Evolutionary conservation across 176 grass and related monocot genomes (phyloP).

Genomic region (Carex pumila): DNA sequence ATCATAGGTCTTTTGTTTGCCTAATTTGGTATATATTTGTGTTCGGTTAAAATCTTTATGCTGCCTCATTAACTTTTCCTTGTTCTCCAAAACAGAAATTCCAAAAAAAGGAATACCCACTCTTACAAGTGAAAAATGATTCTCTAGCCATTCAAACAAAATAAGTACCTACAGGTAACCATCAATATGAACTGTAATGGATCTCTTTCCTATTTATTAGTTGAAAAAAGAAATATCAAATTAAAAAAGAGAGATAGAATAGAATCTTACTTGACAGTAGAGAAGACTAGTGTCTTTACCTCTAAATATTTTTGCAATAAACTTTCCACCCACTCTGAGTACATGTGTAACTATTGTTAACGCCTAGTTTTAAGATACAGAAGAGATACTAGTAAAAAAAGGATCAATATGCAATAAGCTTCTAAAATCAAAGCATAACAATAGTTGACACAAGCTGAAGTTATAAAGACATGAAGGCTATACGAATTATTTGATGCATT

Average conservation of each 20-base stretch:
- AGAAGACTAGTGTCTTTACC: conserved; percentile 97
- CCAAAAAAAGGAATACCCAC: neutral
- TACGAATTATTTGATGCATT: neutral
- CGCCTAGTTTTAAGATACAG: conserved; percentile 46
- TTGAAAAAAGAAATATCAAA: neutral
- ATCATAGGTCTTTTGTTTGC: neutral
- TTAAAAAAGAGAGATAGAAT: neutral
- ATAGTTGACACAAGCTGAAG: neutral
- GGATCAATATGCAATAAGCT: neutral
- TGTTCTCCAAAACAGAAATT: neutral
- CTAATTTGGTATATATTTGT: neutral
- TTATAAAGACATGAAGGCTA: neutral
- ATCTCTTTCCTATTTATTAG: neutral
- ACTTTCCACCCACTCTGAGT: conserved; percentile 89
- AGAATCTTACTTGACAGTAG: conserved; percentile 63
- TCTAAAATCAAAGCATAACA: conserved; percentile 8
- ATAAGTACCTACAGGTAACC: neutral
- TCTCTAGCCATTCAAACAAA: neutral
- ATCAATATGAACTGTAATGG: neutral
- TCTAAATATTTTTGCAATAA: conserved; percentile 89
- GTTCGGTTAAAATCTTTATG: neutral
- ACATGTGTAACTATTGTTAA: conserved; percentile 92
- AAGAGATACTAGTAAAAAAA: conserved; percentile 24
- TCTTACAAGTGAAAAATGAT: neutral
- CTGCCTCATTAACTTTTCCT: neutral